Base-by-base conservation (phyloP, 805 yeast species). In the Geotrichum ghanense region DNA sequence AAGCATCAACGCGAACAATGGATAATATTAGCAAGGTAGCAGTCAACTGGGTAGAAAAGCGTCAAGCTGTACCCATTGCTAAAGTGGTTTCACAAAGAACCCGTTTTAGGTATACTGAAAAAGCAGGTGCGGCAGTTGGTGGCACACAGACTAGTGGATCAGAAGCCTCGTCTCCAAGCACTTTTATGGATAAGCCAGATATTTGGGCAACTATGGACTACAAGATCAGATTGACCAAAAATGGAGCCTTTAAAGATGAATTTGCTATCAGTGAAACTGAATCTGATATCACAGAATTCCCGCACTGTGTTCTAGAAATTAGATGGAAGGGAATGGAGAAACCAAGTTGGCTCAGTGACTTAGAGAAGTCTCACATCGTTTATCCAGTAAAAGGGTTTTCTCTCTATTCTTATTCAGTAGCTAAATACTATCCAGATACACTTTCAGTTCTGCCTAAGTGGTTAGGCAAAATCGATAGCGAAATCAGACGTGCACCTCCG, bases 221-320 rank as follows among this genome's bases (percentile, higher is more conserved):
- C 10, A 35, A 51, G 37, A 52, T 57, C 34, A 17, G 22, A 3
- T 45, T 63, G 22, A 44, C 45, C 26, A 22, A 45, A 20, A 44
- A 19, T 10, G 42, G 24, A 7, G 7, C 14, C 24, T n/a, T 10
- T 10, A 4, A 6, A 6, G 17, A 37, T 45, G 34, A 41, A n/a
- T 21, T 19, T 25, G 24, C 27, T 22, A 41, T 40, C 12, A 14
- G 39, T 3, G 42, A 22, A 19, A 43, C 43, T 6, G 44, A 51
- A 19, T 10, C 27, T 0, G 45, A 51, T 5, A 42, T 45, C 0
- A 43, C 53, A 0, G 3, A 23, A 1, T 74, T 76, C 54, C 79
- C 81, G 2, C 72, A 74, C 53, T 68, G 76, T 0, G 64, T 74
- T 0, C 59, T 78, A 24, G 74, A 73, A 46, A 57, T 79, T 20